Evolutionary conservation across 2,329 filamentous ascomycete genomes (phyloP).

Genomic region (Huntiella decipiens): DNA sequence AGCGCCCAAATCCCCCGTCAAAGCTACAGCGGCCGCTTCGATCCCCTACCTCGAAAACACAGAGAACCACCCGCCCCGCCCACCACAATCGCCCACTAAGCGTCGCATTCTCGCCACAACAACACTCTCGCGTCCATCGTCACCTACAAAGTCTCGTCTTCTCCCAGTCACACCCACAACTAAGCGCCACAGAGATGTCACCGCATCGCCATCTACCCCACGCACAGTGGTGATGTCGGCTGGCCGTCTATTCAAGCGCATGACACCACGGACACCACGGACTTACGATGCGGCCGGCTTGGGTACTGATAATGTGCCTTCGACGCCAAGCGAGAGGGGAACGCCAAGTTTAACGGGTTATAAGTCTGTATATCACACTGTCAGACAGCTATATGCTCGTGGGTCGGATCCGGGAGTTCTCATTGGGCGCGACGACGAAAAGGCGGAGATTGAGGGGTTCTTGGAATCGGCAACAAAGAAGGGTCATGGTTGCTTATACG

Average conservation of each 20-base stretch:
- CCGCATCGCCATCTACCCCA: conserved; percentile 56
- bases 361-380: conserved; percentile 62
- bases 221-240: conserved; percentile 65
- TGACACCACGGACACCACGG: conserved; percentile 54
- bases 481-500: conserved; percentile 69
- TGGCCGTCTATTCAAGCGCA: conserved; percentile 55
- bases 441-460: conserved; percentile 48
- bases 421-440: conserved; percentile 55
- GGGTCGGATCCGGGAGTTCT: conserved; percentile 56
- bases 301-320: not conserved
- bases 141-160: conserved; percentile 8
- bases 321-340: conserved; percentile 2
- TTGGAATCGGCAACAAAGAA: conserved; percentile 36
- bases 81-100: not conserved
- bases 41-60: conserved; percentile 2
- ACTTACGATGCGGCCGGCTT: not conserved
- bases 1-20: not conserved
- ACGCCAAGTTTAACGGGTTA: not conserved
- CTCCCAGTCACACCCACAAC: conserved; percentile 49
- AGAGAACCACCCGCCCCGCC: conserved; percentile 8
- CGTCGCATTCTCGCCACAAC: not conserved
- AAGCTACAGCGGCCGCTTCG: not conserved
- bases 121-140: not conserved
- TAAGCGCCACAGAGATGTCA: conserved; percentile 64
- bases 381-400: conserved; percentile 70